Evolutionary conservation across 768 basidiomycete species (phyloP).

Genomic region (Phaffia australis): DNA sequence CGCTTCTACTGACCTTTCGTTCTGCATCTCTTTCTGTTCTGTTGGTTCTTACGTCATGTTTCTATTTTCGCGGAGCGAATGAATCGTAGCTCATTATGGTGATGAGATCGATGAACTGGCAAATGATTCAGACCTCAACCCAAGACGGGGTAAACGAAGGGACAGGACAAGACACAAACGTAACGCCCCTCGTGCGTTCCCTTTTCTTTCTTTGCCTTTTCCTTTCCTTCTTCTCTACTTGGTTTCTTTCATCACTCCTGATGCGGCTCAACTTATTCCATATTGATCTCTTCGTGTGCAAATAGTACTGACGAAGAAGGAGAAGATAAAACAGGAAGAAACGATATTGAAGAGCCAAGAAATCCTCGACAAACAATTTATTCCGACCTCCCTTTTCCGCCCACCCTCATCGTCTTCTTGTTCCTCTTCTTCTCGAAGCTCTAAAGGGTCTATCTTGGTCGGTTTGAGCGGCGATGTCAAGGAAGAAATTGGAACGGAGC

Average conservation of each 20-base stretch:
- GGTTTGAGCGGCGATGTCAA: too few relatives aligned
- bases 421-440: conserved; percentile 4
- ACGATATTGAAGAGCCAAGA: not conserved
- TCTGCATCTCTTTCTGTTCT: too few relatives aligned
- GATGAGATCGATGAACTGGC: too few relatives aligned
- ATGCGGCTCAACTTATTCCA: not conserved
- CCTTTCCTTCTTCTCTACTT: not conserved
- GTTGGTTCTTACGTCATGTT: too few relatives aligned
- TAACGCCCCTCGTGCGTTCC: too few relatives aligned
- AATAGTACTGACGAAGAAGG: conserved; percentile 2
- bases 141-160: too few relatives aligned
- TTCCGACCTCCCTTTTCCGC: too few relatives aligned
- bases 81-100: too few relatives aligned
- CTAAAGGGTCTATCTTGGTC: not conserved
- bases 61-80: too few relatives aligned
- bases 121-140: too few relatives aligned
- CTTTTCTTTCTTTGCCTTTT: not conserved
- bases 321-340: not conserved
- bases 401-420: not conserved
- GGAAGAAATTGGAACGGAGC: not conserved
- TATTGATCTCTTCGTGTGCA: not conserved
- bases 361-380: too few relatives aligned
- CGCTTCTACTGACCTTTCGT: not conserved
- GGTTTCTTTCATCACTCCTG: not conserved
- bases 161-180: too few relatives aligned